Base-by-base conservation (phyloP, 2,329 filamentous ascomycete genomes). In the Aspergillus calidoustus region DNA sequence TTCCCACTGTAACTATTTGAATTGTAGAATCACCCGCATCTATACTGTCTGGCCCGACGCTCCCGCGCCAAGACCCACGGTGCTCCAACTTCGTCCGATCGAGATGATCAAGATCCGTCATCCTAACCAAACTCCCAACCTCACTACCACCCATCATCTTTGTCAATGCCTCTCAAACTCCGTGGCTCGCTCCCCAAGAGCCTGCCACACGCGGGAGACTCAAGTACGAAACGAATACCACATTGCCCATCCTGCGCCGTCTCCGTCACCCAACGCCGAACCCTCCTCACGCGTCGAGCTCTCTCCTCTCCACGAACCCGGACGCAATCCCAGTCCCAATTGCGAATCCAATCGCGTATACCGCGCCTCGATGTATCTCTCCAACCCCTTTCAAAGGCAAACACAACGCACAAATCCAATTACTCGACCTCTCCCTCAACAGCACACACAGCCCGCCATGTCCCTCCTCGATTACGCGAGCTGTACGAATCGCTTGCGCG, bases 401-500 rank as follows among this genome's bases (percentile, higher is more conserved):
- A 31, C 19, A 30, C 30, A 11, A 4, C 25, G 2, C 25, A 15
- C 34, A 41, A 41, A 15, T 15, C 34, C 34, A 41, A 41, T 6
- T 58, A 50, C 15, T 49, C 57, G 2, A 54, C 61, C 7, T 49
- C 54, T 43, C 84, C 49, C 75, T 79, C 5, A 82, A 84, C 7
- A 80, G 83, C 9, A 81, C 87, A 65, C 85, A 85, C 70, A 50
- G 80, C 81, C 15, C 81, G 81, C 34, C 82, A 81, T 28, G 81
- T 88, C 2, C 85, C 86, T 0, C 68, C 79, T n/a, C 74, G 74
- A 23, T 81, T 84, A 64, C 76, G 81, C 66, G 80, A 83, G 55
- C 77, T 89, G 1, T 81, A 89, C 67, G 77, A 83, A 63, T 80
- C 83, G 31, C 70, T 89, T 46, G 79, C 79, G 15, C 76, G 76